Conservation (phyloP, 2,329 filamentous ascomycete genomes). For the Sarocladiaceae sp. region DNA sequence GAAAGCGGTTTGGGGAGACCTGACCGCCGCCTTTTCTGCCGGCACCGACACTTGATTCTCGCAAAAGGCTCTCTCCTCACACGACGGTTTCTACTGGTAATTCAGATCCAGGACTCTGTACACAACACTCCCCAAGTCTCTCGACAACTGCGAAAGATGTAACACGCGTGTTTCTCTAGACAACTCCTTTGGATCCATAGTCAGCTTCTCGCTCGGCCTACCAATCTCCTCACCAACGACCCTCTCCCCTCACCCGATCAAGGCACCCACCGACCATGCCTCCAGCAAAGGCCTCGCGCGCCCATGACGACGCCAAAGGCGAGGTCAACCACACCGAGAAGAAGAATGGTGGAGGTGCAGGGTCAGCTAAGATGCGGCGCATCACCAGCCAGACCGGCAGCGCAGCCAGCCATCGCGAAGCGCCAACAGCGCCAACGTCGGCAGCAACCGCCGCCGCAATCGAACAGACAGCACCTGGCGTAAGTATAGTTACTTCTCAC, state of each 20-base stretch:
- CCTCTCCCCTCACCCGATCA: background rate
- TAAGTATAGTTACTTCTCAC: constrained; percentile 17
- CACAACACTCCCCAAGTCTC: background rate
- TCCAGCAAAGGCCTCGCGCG: constrained; percentile 39
- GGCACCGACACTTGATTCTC: background rate
- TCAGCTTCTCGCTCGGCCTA: no score
- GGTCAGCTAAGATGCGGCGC: constrained; percentile 50
- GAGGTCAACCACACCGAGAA: constrained; percentile 36
- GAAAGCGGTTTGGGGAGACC: background rate
- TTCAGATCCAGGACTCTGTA: no score
- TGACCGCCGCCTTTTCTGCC: constrained; percentile 6
- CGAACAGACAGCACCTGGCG: constrained; percentile 27
- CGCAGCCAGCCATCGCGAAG: constrained; percentile 35
- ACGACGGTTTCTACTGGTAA: background rate
- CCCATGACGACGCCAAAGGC: constrained; percentile 40
- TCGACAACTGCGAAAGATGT: constrained; percentile 5
- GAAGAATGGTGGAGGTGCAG: constrained; percentile 35
- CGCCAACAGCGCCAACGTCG: constrained; percentile 31
- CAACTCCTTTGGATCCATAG: background rate
- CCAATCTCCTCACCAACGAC: background rate
- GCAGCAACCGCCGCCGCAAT: constrained; percentile 22
- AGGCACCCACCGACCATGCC: constrained; percentile 29
- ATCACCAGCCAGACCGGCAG: constrained; percentile 46
- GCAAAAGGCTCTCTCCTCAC: background rate
- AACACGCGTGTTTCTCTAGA: background rate